These are phyloP conservation scores for Lichina pygmaea DNA, from an alignment of 495 filamentous ascomycete species.

Conservation along the genomic window DNA sequence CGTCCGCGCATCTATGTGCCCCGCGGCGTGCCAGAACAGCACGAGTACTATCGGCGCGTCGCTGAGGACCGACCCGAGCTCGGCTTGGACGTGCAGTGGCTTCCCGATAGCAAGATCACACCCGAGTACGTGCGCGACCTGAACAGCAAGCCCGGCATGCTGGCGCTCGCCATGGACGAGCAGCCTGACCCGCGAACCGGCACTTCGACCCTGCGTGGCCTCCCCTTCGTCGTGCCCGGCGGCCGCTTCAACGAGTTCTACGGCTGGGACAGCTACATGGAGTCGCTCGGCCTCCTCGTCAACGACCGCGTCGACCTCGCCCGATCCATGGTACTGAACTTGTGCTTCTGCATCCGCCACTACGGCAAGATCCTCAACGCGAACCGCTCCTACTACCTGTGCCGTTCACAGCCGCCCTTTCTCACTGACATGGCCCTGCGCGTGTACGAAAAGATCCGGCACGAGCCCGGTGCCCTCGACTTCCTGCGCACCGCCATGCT, in stretches of 20 bases:
- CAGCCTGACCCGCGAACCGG: constrained; percentile 32
- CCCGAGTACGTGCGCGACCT: constrained; percentile 45
- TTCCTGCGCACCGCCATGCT: constrained; percentile 56
- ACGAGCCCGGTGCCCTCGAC: constrained; percentile 44
- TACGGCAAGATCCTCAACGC: constrained; percentile 97
- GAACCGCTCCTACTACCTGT: constrained; percentile 83
- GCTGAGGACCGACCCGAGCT: constrained; percentile 51
- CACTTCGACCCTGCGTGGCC: constrained; percentile 38
- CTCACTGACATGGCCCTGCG: constrained; percentile 89
- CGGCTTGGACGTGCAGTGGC: constrained; percentile 56
- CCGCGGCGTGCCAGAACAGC: constrained; percentile 56
- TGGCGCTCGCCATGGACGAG: constrained; percentile 76
- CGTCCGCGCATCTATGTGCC: constrained; percentile 84
- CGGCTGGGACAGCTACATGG: constrained; percentile 96
- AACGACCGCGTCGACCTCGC: constrained; percentile 61
- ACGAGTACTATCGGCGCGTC: constrained; percentile 60
- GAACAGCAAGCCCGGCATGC: constrained; percentile 61
- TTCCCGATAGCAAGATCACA: constrained; percentile 31
- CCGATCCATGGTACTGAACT: constrained; percentile 82
- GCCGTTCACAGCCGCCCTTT: constrained; percentile 84
- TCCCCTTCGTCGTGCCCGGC: constrained; percentile 87
- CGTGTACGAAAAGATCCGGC: constrained; percentile 66
- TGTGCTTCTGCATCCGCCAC: constrained; percentile 92
- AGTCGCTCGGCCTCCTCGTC: constrained; percentile 59
- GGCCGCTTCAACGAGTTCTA: constrained; percentile 95